Percentiles rank a stretch among this genome's conserved stretches.
These are phyloP conservation scores for Tephrocybe sp. DNA, from an alignment of 768 basidiomycete species.

Conservation along the genomic window DNA sequence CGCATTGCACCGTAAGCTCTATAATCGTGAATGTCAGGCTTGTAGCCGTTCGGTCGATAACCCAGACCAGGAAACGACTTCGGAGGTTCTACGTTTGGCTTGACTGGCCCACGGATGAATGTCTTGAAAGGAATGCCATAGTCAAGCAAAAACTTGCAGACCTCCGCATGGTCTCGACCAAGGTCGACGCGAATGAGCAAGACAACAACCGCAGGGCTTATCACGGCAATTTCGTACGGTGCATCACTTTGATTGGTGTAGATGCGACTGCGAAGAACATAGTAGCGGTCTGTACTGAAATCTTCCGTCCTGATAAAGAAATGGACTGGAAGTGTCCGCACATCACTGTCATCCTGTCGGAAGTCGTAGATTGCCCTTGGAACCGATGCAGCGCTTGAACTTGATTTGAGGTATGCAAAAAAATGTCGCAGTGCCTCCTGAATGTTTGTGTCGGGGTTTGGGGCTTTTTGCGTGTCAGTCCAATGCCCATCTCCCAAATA, in stretches of 20 bases:
- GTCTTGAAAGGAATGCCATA: slow-evolving; percentile 12
- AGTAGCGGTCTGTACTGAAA: not conserved
- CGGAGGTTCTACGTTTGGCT: not conserved
- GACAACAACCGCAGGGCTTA: slow-evolving; percentile 4
- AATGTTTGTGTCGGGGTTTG: not conserved
- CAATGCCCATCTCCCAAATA: slow-evolving; percentile 6
- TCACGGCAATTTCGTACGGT: slow-evolving; percentile 3
- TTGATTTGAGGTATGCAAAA: slow-evolving; percentile 8
- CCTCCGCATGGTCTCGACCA: slow-evolving; percentile 3
- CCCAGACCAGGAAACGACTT: not conserved
- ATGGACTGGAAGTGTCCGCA: not conserved
- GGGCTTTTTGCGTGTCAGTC: not conserved
- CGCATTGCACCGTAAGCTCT: slow-evolving; percentile 1
- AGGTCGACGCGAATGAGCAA: slow-evolving; percentile 2
- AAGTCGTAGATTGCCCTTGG: slow-evolving; percentile 9
- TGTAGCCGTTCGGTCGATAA: slow-evolving; percentile 8
- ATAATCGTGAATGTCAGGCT: slow-evolving; percentile 5
- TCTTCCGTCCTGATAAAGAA: not conserved
- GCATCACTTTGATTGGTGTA: not conserved
- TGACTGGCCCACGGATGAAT: not conserved
- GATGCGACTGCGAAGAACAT: not conserved
- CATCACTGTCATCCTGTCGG: slow-evolving; percentile 1
- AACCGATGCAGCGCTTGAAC: not conserved
- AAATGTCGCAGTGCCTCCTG: not conserved
- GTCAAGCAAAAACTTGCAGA: slow-evolving; percentile 4